Evolutionary conservation across 306 rosid species (phyloP), one percentile per base, ranked within the genome.

Genomic region (Abrus precatorius): DNA sequence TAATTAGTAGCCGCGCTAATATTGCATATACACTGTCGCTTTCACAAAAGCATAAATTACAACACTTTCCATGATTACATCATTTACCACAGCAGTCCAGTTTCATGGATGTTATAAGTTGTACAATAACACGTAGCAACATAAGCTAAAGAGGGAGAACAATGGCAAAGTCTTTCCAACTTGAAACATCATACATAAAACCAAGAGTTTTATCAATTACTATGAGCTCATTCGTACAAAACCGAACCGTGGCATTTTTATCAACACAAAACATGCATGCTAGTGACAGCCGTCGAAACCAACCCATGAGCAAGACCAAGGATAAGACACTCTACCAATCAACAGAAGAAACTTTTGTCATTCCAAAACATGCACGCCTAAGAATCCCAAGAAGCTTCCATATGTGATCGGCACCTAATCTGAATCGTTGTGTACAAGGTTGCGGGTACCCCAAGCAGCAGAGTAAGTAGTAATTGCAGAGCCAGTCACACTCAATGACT

Each of bases 381-480:
- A 61, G 50, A 68, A 79, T 0, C n/a, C 65, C 20, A 20, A 70
- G 67, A 55, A 41, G 64, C 52, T 69, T 65, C 48, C 74, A 5
- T 8, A 3, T 7, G 40, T 33, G 52, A 79, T 54, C 74, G 49
- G 70, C 74, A 55, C 54, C 65, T 81, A 80, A 63, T 70, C 54
- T 20, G 69, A 56, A 72, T 56, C 57, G 44, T 61, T 40, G 69
- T 65, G 62, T 36, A 6, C 34, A 7, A 48, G 41, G 74, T 62
- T 75, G 79, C 56, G 88, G 44, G 83, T 56, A 14, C 83, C 89
- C 83, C 89, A 85, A 75, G 85, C 87, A 78, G 88, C 63, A 40
- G 97, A 74, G 78, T 84, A 92, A 29, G 87, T 87, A 38, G 97
- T 83, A 77, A 92, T 55, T 50, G 85, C 90, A 3, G 97, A 87